phyloP scores from a whole-genome alignment of 148 eudicot genomes.

The Drosera capensis region DNA sequence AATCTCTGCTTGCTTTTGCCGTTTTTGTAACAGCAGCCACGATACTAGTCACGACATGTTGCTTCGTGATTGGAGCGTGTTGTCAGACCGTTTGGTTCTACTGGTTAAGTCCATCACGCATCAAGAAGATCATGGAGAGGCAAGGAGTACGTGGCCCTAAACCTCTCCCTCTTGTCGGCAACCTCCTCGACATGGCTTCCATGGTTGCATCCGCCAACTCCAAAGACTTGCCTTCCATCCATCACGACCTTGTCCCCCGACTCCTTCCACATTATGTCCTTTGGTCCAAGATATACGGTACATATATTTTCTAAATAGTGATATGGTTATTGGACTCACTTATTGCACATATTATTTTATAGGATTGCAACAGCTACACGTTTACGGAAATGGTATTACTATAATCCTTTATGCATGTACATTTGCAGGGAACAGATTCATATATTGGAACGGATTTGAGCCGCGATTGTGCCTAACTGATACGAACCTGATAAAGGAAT shows the following conservation, averaged over 20 bases:
- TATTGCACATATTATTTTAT: not conserved
- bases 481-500: conserved; percentile 55
- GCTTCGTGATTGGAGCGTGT: conserved; percentile 21
- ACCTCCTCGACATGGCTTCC: conserved; percentile 55
- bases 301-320: not conserved
- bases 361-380: no score
- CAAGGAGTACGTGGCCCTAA: conserved; percentile 79
- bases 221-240: conserved; percentile 37
- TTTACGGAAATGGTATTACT: no score
- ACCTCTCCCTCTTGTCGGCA: conserved; percentile 50
- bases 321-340: no score
- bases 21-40: no score
- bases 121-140: conserved; percentile 43
- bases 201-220: conserved; percentile 49
- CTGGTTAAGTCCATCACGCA: conserved; percentile 56
- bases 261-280: conserved; percentile 57
- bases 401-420: conserved; percentile 12
- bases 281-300: conserved; percentile 70
- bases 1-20: no score
- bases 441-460: conserved; percentile 84
- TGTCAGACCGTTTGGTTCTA: conserved; percentile 44
- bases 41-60: no score
- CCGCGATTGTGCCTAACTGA: conserved; percentile 86
- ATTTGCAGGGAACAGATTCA: conserved; percentile 55
- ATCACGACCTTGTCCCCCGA: conserved; percentile 55